Base-by-base conservation (phyloP, 768 basidiomycete species). In the Ephemerocybe angulata region DNA sequence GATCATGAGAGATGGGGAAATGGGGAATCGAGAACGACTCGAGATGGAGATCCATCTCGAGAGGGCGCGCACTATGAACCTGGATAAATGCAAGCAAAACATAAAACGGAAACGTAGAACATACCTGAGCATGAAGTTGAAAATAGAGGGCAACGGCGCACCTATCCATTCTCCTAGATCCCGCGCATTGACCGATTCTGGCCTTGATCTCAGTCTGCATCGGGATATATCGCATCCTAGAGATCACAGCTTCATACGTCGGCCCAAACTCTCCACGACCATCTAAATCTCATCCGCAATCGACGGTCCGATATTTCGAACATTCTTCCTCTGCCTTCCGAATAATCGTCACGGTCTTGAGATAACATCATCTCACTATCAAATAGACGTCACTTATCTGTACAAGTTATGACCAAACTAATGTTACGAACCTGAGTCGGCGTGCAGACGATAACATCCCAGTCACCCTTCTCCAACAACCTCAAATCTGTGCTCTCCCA, bases 161-260 rank as follows among this genome's bases (percentile, higher is more conserved):
- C 94, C 96, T 70, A 99, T 92, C 97, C 97, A 99, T 64, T 98
- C 94, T 24, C 95, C 94, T 0, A 99, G 77, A 67, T 98, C 97
- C 17, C 92, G 81, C 1, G 96, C 96, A 63, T 98, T 98, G 21
- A 96, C 92, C 92, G 54, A 98, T 89, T 30, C 97, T 85, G 0
- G 95, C 97, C 72, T 92, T 91, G 63, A 85, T 79, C 60, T 93
- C 92, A 0, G 93, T 95, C 68, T 98, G 93, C 17, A 90, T 91
- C 19, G 94, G 88, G 17, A 98, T 92, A 63, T 95, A 98, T 30
- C 96, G 86, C n/a, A 95, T 96, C 41, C 96, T 82, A 5, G 97
- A 99, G 58, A 98, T 86, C 60, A 98, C 80, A n/a, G 96, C 90
- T 67, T 98, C 97, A 67, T 98, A 99, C 0, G 93, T 96, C 10